Evolutionary conservation across 1,284 basidiomycete genomes (phyloP), one percentile per base, ranked within the genome.

Genomic region (Heterobasidion irregulare): DNA sequence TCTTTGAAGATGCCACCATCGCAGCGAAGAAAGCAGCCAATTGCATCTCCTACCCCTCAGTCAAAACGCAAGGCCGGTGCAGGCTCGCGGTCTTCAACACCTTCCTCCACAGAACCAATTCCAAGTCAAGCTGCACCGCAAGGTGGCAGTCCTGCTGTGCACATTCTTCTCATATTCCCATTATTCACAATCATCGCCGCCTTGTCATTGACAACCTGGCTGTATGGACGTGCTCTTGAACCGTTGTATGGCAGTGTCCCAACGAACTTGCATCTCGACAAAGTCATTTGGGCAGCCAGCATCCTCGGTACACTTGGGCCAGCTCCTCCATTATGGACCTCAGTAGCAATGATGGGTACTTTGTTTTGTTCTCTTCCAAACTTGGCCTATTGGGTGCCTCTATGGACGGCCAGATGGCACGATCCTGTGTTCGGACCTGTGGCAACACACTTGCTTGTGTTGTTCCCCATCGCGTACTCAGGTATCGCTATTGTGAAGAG

Each of bases 361-460:
- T 63, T 79, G 34, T 65, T 86, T n/a, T 73, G 76, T 55, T 63
- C 74, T 36, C 74, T 84, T 45, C 84, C 89, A 1, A 74, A 79
- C 58, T 73, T 80, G 12, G 78, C 80, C 9, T 86, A 87, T 61
- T 86, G 80, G 77, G 68, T 78, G 26, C 76, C 82, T 26, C 75
- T 78, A 18, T 77, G 75, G 68, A 80, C 82, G 12, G 77, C 78
- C 18, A 75, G 82, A 58, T 66, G 68, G 59, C 71, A 71, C 35
- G 73, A 79, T 59, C 75, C 81, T 13, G 56, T 81, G n/a, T 68
- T 74, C 63, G 87, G 86, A 0, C 77, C 86, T 18, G 70, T 79
- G 12, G 59, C 77, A 8, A 79, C 83, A 1, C 86, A 90, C 68
- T 60, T 70, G 16, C 56, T 67, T 35, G 77, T 83, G 8, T 67